phyloP scores from a whole-genome alignment of 169 alveolate species.

The Cyclospora cayetanensis region DNA sequence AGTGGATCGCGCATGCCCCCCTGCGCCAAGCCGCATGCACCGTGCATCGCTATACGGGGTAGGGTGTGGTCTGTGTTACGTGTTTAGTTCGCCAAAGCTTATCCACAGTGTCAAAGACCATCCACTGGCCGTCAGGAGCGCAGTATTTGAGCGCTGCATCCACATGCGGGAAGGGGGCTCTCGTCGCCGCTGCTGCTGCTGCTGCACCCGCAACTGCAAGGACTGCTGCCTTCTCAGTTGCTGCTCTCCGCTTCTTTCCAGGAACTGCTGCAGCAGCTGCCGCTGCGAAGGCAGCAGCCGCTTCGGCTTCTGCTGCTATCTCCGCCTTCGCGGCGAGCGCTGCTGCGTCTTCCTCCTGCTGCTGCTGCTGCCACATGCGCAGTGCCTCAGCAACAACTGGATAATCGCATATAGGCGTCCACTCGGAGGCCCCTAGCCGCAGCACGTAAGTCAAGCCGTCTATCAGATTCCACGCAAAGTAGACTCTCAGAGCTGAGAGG shows the following conservation, averaged over 20 bases:
- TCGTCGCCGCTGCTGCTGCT: constrained; percentile 32
- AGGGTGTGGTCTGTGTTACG: too few species aligned
- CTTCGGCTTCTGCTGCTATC: too few species aligned
- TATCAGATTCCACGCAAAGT: neutral
- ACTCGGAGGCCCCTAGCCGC: neutral
- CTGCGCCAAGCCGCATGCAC: too few species aligned
- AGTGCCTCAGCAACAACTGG: constrained; percentile 28
- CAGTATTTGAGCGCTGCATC: constrained; percentile 11
- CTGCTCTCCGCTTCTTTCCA: neutral
- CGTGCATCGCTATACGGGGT: too few species aligned
- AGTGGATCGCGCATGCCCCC: too few species aligned
- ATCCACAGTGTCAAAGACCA: constrained; percentile 35
- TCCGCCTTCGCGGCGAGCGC: too few species aligned
- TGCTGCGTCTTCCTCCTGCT: too few species aligned
- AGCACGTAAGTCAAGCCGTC: neutral
- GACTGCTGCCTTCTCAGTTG: neutral
- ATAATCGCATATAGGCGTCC: neutral
- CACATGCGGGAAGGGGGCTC: neutral
- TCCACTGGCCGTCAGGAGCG: constrained; percentile 43
- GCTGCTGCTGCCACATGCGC: neutral
- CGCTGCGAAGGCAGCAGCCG: neutral
- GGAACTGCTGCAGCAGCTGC: neutral
- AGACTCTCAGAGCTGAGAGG: neutral
- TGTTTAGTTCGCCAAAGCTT: too few species aligned
- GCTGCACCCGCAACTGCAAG: neutral